Conservation (phyloP, 345 rosid genomes). For the Rhodamnia rubescens region DNA sequence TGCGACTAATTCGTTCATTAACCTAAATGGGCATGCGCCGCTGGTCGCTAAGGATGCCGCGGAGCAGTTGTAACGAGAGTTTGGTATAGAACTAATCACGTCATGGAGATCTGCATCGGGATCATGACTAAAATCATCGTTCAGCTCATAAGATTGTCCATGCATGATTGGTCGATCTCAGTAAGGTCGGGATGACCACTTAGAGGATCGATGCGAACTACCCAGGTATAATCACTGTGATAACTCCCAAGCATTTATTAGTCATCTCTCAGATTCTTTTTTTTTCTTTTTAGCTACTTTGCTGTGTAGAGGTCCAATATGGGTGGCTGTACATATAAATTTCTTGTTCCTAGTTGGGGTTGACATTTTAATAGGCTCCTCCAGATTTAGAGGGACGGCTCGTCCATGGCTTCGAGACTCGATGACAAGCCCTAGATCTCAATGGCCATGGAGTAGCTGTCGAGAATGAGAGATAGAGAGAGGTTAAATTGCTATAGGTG, state of each 20-base stretch:
- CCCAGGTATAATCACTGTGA: neutral
- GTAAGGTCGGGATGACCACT: no score
- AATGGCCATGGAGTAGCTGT: neutral
- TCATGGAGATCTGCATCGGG: no score
- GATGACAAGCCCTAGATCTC: neutral
- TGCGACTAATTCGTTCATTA: no score
- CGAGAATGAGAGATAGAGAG: no score
- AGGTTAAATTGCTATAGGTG: no score
- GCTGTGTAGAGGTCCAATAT: neutral
- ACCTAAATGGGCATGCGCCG: no score
- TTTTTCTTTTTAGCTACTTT: neutral
- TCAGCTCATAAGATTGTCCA: no score
- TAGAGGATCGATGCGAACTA: neutral
- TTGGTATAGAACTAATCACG: no score
- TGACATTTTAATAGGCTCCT: neutral
- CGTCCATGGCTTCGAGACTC: neutral
- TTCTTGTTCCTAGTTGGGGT: neutral
- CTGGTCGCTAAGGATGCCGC: no score
- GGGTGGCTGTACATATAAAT: neutral
- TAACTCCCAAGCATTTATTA: neutral
- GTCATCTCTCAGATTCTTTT: neutral
- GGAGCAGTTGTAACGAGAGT: no score
- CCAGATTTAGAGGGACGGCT: neutral
- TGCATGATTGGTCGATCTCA: no score
- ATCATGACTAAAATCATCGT: no score